Conservation (phyloP, 2,329 filamentous ascomycete species). For the Talaromyces sp. region DNA sequence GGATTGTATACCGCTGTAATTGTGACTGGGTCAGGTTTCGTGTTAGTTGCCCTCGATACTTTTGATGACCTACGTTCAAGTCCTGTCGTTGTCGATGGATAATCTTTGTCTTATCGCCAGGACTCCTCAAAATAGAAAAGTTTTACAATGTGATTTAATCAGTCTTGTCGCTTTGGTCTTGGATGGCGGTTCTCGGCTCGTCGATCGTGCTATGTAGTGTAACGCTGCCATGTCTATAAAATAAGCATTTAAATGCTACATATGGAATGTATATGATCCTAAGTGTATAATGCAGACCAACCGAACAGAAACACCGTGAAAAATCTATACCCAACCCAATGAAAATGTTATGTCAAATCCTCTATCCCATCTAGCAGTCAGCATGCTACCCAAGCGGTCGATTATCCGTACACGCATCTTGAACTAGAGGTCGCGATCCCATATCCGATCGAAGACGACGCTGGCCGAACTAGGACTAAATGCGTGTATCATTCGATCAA, state of each 20-base stretch:
- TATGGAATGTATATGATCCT: not conserved
- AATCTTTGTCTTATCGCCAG: not conserved
- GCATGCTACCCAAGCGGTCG: not conserved
- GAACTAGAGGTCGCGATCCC: not conserved
- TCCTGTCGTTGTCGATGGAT: not conserved
- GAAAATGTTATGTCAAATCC: not conserved
- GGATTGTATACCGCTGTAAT: conserved; percentile 18
- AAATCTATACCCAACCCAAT: not conserved
- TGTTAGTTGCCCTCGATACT: not conserved
- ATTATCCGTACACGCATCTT: not conserved
- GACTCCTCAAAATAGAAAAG: conserved; percentile 1
- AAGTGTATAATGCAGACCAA: not conserved
- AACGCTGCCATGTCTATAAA: conserved; percentile 1
- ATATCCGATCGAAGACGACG: not conserved
- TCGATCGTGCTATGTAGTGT: not conserved
- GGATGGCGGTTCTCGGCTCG: not conserved
- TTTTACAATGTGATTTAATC: not conserved
- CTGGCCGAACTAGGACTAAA: not conserved
- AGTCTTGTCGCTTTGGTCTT: not conserved
- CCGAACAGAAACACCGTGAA: not conserved
- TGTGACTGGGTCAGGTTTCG: not conserved
- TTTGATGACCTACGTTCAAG: not conserved
- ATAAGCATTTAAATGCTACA: not conserved
- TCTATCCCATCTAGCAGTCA: not conserved
- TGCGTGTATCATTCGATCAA: not conserved